These are phyloP conservation scores for Exserohilum turcica DNA, from an alignment of 2,329 filamentous ascomycete genomes.

Conservation along the genomic window DNA sequence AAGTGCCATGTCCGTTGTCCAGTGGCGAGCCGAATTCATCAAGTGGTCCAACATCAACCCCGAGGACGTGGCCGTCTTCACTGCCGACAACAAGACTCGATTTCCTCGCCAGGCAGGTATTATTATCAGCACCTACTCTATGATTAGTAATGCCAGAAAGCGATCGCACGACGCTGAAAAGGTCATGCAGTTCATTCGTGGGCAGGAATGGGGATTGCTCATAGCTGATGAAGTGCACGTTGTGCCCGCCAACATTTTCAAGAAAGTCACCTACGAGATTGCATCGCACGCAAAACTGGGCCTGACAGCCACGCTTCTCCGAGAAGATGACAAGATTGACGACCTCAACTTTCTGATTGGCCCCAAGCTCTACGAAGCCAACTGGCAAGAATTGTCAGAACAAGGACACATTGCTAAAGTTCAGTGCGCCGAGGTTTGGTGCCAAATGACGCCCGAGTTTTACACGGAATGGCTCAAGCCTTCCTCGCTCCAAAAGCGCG, in stretches of 20 bases:
- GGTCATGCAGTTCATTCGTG: slow-evolving; percentile 93
- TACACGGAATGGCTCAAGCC: slow-evolving; percentile 87
- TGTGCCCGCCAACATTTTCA: slow-evolving; percentile 93
- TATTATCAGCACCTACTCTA: slow-evolving; percentile 96
- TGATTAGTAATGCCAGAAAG: slow-evolving; percentile 91
- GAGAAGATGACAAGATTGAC: slow-evolving; percentile 98
- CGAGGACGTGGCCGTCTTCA: slow-evolving; percentile 92
- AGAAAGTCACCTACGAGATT: slow-evolving; percentile 89
- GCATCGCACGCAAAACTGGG: slow-evolving; percentile 95
- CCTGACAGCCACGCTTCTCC: slow-evolving; percentile 87
- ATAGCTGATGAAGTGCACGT: slow-evolving; percentile 98
- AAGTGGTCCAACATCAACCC: slow-evolving; percentile 99
- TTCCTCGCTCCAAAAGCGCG: slow-evolving; percentile 66
- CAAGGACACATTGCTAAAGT: slow-evolving; percentile 97
- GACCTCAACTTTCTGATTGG: slow-evolving; percentile 97
- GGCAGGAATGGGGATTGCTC: slow-evolving; percentile 95
- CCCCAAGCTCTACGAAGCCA: slow-evolving; percentile 96
- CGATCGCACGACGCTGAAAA: slow-evolving; percentile 92
- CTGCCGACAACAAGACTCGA: slow-evolving; percentile 84
- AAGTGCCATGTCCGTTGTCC: slow-evolving; percentile 95
- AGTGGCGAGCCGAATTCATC: slow-evolving; percentile 95
- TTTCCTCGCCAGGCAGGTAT: slow-evolving; percentile 92
- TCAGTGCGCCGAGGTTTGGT: slow-evolving; percentile 99
- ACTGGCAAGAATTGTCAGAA: slow-evolving; percentile 98
- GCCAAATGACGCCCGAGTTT: slow-evolving; percentile 98